Evolutionary conservation across 176 grass and related monocot species (phyloP), one percentile per base, ranked within the genome.

Genomic region (Saccharum spontaneum): DNA sequence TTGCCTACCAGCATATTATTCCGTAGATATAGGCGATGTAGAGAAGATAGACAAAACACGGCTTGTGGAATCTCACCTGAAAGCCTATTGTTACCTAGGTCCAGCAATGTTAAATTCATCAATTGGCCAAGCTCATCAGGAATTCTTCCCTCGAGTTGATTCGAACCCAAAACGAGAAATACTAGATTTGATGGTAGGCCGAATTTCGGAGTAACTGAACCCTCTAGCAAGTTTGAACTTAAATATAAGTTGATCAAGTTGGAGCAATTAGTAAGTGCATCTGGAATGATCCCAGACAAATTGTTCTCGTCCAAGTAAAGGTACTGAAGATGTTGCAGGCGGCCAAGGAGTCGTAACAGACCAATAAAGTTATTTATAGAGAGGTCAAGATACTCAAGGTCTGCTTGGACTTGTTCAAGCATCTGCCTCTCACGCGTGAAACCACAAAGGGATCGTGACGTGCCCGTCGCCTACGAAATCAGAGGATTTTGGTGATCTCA

Each of bases 101-200:
- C 0, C 63, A 80, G 37, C 0, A 0, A 0, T 2, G 1, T 0
- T 36, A 80, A 5, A 7, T 50, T 67, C 24, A 50, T 14, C 17
- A 55, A 55, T 20, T 39, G 34, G 2, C 34, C 15, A 39, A 69
- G 33, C 6, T 39, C 67, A 22, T 39, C 2, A 1, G 67, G 67
- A 69, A 39, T 69, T 16, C 17, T 69, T 39, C 67, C 67, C 23
- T 36, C 13, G 13, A 48, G 45, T 48, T 48, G 45, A 48, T 48
- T 48, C 4, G 13, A 14, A 48, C 1, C 14, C 15, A 50, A 50
- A 50, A 0, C 0, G 48, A 50, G 48, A 50, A 1, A 16, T 50
- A 1, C 3, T 50, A 50, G 48, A 17, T 50, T 17, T 16, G 15
- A 17, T 50, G 17, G 48, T 50, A 50, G 48, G 48, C 48, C 48